These are phyloP conservation scores for Lactarius sanguifluus DNA, from an alignment of 768 basidiomycete genomes.

Conservation along the genomic window DNA sequence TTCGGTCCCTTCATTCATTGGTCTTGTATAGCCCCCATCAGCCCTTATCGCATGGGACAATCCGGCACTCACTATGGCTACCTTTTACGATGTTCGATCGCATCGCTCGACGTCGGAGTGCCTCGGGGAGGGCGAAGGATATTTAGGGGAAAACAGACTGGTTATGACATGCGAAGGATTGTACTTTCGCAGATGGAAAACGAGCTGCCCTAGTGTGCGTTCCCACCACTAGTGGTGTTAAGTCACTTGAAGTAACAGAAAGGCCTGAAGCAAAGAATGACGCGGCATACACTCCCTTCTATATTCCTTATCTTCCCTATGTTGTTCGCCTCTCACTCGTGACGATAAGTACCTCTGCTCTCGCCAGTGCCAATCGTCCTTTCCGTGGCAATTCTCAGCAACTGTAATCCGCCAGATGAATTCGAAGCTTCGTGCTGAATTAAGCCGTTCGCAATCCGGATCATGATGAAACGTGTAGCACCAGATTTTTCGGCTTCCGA, in stretches of 20 bases:
- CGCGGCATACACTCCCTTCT: conserved; percentile 65
- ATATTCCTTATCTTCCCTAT: too few relatives aligned
- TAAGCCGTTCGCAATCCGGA: conserved; percentile 66
- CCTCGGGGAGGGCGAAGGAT: conserved; percentile 42
- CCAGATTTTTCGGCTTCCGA: not conserved
- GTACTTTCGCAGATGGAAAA: conserved; percentile 84
- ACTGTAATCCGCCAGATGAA: conserved; percentile 52
- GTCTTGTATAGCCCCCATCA: too few relatives aligned
- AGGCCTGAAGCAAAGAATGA: conserved; percentile 46
- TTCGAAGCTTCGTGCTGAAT: conserved; percentile 63
- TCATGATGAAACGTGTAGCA: conserved; percentile 90
- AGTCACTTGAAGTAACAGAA: not conserved
- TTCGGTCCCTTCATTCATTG: too few relatives aligned
- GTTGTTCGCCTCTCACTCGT: too few relatives aligned
- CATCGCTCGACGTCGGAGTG: conserved; percentile 61
- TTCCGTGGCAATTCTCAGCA: conserved; percentile 77
- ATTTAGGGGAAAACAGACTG: conserved; percentile 47
- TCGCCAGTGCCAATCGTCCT: too few relatives aligned
- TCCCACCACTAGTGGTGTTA: not conserved
- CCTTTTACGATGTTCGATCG: conserved; percentile 57
- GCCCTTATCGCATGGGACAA: conserved; percentile 66
- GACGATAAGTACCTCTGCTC: too few relatives aligned
- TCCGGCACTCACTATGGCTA: conserved; percentile 51
- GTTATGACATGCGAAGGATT: conserved; percentile 83
- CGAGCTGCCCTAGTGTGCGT: conserved; percentile 67